These are phyloP conservation scores for Cladophialophora chaetospira DNA, from an alignment of 2,329 filamentous ascomycete genomes.

Conservation along the genomic window DNA sequence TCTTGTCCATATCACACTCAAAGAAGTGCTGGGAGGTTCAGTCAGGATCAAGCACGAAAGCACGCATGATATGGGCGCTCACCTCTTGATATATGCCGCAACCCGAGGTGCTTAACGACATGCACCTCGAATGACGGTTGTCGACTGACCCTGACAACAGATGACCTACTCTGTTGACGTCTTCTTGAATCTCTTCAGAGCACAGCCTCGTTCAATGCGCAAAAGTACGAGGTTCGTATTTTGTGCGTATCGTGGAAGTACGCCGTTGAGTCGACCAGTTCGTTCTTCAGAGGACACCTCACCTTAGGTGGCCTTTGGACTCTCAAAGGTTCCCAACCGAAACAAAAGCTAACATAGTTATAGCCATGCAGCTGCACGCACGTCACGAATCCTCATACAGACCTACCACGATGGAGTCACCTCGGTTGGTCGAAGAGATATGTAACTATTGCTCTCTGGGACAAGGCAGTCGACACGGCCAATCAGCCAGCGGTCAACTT, in stretches of 20 bases:
- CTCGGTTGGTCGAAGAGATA: slow-evolving; percentile 6
- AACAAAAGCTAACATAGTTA: slow-evolving; percentile 8
- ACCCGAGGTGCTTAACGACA: slow-evolving; percentile 8
- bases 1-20: slow-evolving; percentile 20
- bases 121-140: neutral
- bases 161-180: slow-evolving; percentile 2
- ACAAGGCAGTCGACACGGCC: neutral
- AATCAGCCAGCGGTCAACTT: neutral
- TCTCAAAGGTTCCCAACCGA: slow-evolving; percentile 6
- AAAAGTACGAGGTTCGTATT: slow-evolving; percentile 23
- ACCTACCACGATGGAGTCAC: slow-evolving; percentile 2
- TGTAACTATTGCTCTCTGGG: neutral
- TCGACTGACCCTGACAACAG: neutral
- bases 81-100: slow-evolving; percentile 7
- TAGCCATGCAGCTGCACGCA: slow-evolving; percentile 4
- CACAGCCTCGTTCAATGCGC: slow-evolving; percentile 23
- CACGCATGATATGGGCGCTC: neutral
- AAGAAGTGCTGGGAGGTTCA: neutral
- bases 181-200: slow-evolving; percentile 1
- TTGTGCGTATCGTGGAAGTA: slow-evolving; percentile 12
- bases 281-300: neutral
- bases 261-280: neutral
- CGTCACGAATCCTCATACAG: neutral
- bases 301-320: neutral
- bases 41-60: slow-evolving; percentile 2